Conservation (phyloP, 2,329 filamentous ascomycete genomes). For the Chaetothyriales sp. region DNA sequence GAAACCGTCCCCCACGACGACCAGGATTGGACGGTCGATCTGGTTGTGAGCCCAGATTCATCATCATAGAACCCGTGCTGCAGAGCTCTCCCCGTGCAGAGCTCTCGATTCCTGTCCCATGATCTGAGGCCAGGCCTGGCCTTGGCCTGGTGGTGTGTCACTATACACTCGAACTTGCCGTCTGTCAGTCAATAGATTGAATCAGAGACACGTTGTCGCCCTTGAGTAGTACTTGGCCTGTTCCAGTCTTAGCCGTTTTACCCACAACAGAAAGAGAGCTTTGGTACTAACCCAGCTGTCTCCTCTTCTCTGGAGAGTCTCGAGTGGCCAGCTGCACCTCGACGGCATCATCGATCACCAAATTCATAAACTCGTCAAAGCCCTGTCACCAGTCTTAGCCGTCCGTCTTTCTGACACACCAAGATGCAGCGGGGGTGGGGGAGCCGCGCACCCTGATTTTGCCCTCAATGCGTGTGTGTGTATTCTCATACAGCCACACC, state of each 20-base stretch:
- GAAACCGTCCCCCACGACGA: constrained; percentile 59
- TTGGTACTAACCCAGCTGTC: constrained; percentile 54
- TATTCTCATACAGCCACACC: constrained; percentile 95
- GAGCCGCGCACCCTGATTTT: constrained; percentile 86
- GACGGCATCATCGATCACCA: constrained; percentile 88
- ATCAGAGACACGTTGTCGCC: constrained; percentile 80
- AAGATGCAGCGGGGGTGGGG: too few relatives aligned
- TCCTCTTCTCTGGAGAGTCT: constrained; percentile 63
- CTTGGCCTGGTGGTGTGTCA: background rate
- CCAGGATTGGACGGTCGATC: constrained; percentile 69
- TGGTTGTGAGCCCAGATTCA: constrained; percentile 35
- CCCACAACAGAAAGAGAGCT: background rate
- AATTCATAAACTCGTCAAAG: constrained; percentile 99
- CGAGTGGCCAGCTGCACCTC: constrained; percentile 81
- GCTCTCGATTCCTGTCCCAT: background rate
- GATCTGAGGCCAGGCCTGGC: too few relatives aligned
- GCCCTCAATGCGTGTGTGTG: constrained; percentile 85
- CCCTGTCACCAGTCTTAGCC: constrained; percentile 43
- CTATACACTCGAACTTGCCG: background rate
- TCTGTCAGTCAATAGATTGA: constrained; percentile 37
- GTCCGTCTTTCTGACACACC: background rate
- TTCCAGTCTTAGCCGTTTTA: constrained; percentile 2
- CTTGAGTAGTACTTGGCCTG: constrained; percentile 75
- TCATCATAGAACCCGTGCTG: constrained; percentile 1
- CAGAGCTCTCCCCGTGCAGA: too few relatives aligned